Base-by-base conservation (phyloP, 345 rosid species). In the Dipteronia sinensis region DNA sequence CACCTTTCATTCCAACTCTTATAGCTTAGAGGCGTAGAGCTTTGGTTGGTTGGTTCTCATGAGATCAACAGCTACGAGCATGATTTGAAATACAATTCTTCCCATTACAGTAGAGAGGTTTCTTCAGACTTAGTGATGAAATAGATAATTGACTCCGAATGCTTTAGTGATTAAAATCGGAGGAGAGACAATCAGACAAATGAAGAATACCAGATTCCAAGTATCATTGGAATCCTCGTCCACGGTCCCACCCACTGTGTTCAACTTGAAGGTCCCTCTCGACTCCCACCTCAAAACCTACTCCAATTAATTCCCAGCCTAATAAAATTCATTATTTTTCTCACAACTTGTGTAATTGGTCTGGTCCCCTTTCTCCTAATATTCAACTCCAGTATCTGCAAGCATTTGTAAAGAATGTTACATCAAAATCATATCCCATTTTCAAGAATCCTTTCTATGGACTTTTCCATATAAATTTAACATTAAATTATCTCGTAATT, bases 391-490 rank as follows among this genome's bases (percentile, higher is more conserved):
- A 47, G 40, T 13, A 15, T 69, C 72, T 13, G 4, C 34, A 23
- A 27, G 12, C 73, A 69, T 58, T 69, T 25, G 53, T 62, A 71
- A 9, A 10, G 46, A 71, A 71, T 71, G 47, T 71, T 10, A 0
- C 13, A 51, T 27, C 10, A 70, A 8, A 49, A n/a, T 70, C 61
- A 23, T 31, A 23, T 22, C 7, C 7, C 23, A n/a, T 67, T 67
- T 31, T 47, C 38, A 69, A 20, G 64, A 59, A 59, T 59, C 64
- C 22, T 22, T 7, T 59, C 12, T n/a, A 3, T 59, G 64, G 64
- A 59, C 64, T 59, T 20, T 42, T 59, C 0, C 64, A 20, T 20
- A 12, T 9, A 59, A 16, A 15, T 49, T 13, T 49, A 15, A 0
- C 13, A 49, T 15, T 16, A 53, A 15, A 53, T 16, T 53, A 15